A percentile compares a stretch with the other conserved stretches of the same genome.
These are phyloP conservation scores for Tilletiaria anomala DNA, from an alignment of 1,284 basidiomycete species.

Conservation along the genomic window DNA sequence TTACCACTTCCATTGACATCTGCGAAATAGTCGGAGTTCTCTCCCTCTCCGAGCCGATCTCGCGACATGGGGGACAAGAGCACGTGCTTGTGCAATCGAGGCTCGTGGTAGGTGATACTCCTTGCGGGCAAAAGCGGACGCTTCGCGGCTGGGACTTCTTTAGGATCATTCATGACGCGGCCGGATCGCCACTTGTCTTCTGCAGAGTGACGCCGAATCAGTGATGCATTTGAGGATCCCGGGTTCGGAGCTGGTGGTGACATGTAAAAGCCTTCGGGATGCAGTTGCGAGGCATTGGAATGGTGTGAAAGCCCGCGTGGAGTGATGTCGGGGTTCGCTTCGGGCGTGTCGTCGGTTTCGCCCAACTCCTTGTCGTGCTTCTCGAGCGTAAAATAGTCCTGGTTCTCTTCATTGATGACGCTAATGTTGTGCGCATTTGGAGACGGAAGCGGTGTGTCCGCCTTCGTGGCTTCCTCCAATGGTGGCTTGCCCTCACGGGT, in stretches of 20 bases:
- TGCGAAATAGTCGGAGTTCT: no score
- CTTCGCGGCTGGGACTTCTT: slow-evolving; percentile 2
- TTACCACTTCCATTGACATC: no score
- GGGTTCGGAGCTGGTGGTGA: slow-evolving; percentile 21
- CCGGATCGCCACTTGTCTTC: slow-evolving; percentile 7
- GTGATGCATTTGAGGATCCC: slow-evolving; percentile 9
- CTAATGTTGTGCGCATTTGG: no score
- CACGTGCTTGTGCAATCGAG: slow-evolving; percentile 23
- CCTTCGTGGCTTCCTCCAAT: slow-evolving; percentile 14
- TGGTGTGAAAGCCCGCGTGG: no score
- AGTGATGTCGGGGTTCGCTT: background rate
- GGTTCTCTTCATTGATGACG: no score
- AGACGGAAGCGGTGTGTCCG: slow-evolving; percentile 17
- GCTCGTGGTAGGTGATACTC: slow-evolving; percentile 35
- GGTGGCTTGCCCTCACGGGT: slow-evolving; percentile 14
- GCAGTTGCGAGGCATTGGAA: slow-evolving; percentile 8
- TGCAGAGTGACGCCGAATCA: slow-evolving; percentile 28
- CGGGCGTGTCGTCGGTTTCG: slow-evolving; percentile 2
- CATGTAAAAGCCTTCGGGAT: slow-evolving; percentile 12
- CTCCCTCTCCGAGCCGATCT: no score
- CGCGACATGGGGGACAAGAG: slow-evolving; percentile 28
- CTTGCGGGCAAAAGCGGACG: slow-evolving; percentile 24
- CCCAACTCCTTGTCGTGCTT: no score
- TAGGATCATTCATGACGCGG: slow-evolving; percentile 1
- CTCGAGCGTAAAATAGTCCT: no score